These are phyloP conservation scores for Paramyrothecium roridum DNA, from an alignment of 2,329 filamentous ascomycete species.

Conservation along the genomic window DNA sequence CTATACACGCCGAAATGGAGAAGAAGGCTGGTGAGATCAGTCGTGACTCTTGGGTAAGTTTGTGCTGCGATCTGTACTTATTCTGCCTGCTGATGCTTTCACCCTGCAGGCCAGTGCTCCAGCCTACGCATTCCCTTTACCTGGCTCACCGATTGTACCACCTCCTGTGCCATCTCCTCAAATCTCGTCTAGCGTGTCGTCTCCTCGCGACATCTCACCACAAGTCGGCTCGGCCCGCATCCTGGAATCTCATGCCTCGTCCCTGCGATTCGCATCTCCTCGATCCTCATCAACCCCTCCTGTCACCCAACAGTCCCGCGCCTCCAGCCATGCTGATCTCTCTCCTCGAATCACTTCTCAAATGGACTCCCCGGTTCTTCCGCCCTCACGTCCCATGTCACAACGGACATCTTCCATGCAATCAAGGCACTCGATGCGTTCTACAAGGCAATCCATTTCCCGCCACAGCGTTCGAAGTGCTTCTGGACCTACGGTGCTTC, in stretches of 20 bases:
- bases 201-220: background rate
- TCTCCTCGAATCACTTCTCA: background rate
- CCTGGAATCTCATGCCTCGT: too few species aligned
- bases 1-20: conserved; percentile 82
- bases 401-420: background rate
- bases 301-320: background rate
- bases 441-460: conserved; percentile 2
- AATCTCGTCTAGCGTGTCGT: background rate
- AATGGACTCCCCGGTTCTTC: background rate
- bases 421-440: conserved; percentile 9
- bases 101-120: conserved; percentile 13
- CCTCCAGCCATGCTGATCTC: background rate
- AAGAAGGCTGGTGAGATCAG: conserved; percentile 80
- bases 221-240: background rate
- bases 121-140: conserved; percentile 6
- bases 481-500: conserved; percentile 7
- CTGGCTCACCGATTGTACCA: background rate
- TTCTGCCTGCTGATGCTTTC: background rate
- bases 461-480: background rate
- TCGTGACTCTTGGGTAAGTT: conserved; percentile 68
- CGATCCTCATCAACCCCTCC: too few species aligned
- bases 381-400: background rate
- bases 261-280: too few species aligned
- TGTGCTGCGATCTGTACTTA: background rate
- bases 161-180: background rate